Conservation (phyloP, 1,284 basidiomycete genomes). For the Boletus mariae region DNA sequence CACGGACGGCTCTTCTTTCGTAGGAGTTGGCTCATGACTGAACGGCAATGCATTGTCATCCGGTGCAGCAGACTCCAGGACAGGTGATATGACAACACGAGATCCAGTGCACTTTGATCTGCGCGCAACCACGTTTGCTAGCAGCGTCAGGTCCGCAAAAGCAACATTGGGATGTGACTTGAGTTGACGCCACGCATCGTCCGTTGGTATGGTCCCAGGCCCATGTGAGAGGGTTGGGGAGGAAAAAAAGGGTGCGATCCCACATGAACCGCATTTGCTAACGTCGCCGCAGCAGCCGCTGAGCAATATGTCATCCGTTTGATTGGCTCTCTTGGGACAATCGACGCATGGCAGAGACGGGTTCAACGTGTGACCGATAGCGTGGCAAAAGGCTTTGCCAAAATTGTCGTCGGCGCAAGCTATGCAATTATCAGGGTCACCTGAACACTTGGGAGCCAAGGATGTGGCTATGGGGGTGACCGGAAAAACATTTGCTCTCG, state of each 20-base stretch:
- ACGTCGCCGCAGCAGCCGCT: slow-evolving; percentile 34
- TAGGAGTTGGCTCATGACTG: slow-evolving; percentile 9
- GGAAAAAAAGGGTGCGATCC: slow-evolving; percentile 32
- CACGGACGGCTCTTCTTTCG: slow-evolving; percentile 34
- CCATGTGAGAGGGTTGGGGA: slow-evolving; percentile 23
- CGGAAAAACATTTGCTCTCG: slow-evolving; percentile 49
- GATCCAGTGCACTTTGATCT: slow-evolving; percentile 77
- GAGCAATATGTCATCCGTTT: slow-evolving; percentile 25
- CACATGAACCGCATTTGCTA: slow-evolving; percentile 30
- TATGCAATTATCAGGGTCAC: slow-evolving; percentile 65
- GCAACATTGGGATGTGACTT: slow-evolving; percentile 87
- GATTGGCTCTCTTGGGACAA: slow-evolving; percentile 41
- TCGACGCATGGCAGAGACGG: slow-evolving; percentile 48
- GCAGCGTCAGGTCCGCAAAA: slow-evolving; percentile 75
- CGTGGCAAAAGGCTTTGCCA: slow-evolving; percentile 83
- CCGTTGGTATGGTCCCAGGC: slow-evolving; percentile 68
- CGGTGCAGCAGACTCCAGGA: slow-evolving; percentile 46
- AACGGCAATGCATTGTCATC: slow-evolving; percentile 34
- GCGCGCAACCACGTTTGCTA: slow-evolving; percentile 86
- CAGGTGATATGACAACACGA: slow-evolving; percentile 61
- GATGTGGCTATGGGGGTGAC: slow-evolving; percentile 34
- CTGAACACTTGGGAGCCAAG: slow-evolving; percentile 41
- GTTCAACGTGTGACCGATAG: slow-evolving; percentile 60
- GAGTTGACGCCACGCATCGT: slow-evolving; percentile 81
- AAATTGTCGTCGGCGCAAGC: slow-evolving; percentile 80